Evolutionary conservation across 306 rosid species (phyloP).

Genomic region (Abrus precatorius): DNA sequence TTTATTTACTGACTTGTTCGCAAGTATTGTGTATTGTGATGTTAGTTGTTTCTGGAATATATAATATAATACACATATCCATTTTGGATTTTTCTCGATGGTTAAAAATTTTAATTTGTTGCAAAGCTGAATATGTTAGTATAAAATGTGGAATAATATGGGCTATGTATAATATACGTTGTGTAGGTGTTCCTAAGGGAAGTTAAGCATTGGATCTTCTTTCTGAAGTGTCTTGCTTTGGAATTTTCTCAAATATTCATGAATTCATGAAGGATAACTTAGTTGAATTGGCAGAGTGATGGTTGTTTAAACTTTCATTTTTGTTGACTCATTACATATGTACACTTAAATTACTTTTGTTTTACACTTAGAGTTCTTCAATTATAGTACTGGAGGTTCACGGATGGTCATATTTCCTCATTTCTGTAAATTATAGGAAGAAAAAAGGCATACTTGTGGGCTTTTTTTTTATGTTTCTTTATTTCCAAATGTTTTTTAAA

Average conservation of each 20-base stretch:
- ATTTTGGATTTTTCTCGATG: not conserved
- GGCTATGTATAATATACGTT: slow-evolving; percentile 3
- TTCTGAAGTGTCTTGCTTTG: not conserved
- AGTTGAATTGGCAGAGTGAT: slow-evolving; percentile 22
- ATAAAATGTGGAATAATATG: slow-evolving; percentile 26
- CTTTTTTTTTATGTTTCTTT: not conserved
- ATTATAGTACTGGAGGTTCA: not conserved
- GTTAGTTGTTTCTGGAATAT: not conserved
- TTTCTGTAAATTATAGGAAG: not conserved
- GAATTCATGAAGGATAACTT: not conserved
- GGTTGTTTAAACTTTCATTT: slow-evolving; percentile 6
- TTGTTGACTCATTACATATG: not conserved
- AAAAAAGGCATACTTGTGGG: slow-evolving; percentile 20
- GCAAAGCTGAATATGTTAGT: slow-evolving; percentile 8
- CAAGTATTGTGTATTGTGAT: slow-evolving; percentile 10
- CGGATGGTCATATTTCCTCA: not conserved
- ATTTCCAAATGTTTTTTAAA: slow-evolving; percentile 1
- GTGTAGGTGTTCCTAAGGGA: slow-evolving; percentile 22
- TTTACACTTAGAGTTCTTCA: not conserved
- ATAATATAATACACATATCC: not conserved
- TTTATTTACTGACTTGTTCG: slow-evolving; percentile 23
- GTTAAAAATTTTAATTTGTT: not conserved
- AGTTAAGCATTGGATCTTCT: not conserved
- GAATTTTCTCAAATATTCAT: not conserved
- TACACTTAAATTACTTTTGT: not conserved